phyloP scores from a whole-genome alignment of 2,329 filamentous ascomycete genomes.

The Coccinonectria pachysandricola region DNA sequence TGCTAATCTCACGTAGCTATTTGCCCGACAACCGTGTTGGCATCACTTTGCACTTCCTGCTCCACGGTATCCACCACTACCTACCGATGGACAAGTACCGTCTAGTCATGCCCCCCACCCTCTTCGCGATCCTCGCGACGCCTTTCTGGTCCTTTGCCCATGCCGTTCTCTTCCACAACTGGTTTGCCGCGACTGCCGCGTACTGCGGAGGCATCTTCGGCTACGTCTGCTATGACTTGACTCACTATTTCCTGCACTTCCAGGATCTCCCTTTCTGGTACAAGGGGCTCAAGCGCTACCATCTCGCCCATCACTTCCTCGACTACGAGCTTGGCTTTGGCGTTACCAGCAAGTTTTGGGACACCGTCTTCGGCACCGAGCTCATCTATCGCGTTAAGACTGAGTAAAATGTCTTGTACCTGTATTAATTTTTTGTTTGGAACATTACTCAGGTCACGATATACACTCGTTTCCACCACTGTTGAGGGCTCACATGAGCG shows the following conservation, averaged over 20 bases:
- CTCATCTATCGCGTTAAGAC: constrained; percentile 34
- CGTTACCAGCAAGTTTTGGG: constrained; percentile 95
- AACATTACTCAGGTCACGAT: constrained; percentile 6
- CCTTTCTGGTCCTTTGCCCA: constrained; percentile 94
- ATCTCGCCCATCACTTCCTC: constrained; percentile 93
- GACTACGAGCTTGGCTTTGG: constrained; percentile 98
- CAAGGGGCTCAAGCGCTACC: constrained; percentile 90
- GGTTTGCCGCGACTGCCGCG: constrained; percentile 67
- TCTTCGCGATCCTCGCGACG: constrained; percentile 72
- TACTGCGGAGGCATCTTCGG: constrained; percentile 90
- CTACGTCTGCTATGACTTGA: constrained; percentile 93
- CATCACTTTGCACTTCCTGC: constrained; percentile 79
- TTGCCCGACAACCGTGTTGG: constrained; percentile 87
- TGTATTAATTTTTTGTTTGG: constrained; percentile 1
- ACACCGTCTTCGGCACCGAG: constrained; percentile 82
- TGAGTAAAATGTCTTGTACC: constrained; percentile 13
- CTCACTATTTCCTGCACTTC: constrained; percentile 98
- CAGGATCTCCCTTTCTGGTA: constrained; percentile 85
- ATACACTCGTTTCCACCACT: constrained; percentile 9
- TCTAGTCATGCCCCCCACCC: constrained; percentile 88
- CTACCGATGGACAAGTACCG: constrained; percentile 98
- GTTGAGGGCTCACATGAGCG: constrained; percentile 8
- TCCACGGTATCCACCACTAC: constrained; percentile 97
- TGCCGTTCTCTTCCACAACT: constrained; percentile 69
- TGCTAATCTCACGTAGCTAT: constrained; percentile 56